Base-by-base conservation (phyloP, 2,329 filamentous ascomycete species). In the Pezicula radicicola region DNA sequence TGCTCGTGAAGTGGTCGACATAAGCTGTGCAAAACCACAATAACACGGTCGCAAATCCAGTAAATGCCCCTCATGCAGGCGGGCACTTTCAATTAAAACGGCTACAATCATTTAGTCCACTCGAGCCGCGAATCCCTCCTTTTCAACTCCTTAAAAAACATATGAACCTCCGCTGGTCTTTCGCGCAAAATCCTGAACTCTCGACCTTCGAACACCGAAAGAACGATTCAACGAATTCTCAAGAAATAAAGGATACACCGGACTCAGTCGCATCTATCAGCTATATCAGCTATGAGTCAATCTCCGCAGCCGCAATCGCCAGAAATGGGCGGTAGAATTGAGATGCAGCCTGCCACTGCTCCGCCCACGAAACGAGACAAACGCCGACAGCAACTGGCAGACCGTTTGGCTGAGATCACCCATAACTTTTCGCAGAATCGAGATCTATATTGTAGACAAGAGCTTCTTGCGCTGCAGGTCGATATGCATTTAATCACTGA, bases 391-490 rank as follows among this genome's bases (percentile, higher is more conserved):
- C 84, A 87, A 63, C 83, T 97, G 55, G 83, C 85, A 60, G 91
- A 96, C 55, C 87, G 88, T 57, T 81, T 96, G 6, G 80, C 83
- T 39, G 81, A 85, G 51, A 84, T 97, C 70, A 85, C 87, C 50
- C 83, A 87, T 49, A 85, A 85, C 59, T 93, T 96, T 71, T 83
- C 84, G 57, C 82, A 87, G 57, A 91, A 96, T 65, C 83, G 89
- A 58, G 91, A 96, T 69, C 77, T 81, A 56, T 85, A 91, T 63
- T 97, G 96, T 70, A 85, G 92, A 56, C 89, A 94, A 59, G 91
- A 97, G 70, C 80, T 97, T 2, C 87, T 94, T 64, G 90, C 90
- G 60, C 84, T 97, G n/a, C 92, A 97, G 72, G 85, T 90, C 58
- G 92, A 96, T 69, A 91, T 92, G 72, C 89, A 83, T 53, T 79